Conservation (phyloP, 2,329 filamentous ascomycete species). For the Rhynchosporium graminicola region DNA sequence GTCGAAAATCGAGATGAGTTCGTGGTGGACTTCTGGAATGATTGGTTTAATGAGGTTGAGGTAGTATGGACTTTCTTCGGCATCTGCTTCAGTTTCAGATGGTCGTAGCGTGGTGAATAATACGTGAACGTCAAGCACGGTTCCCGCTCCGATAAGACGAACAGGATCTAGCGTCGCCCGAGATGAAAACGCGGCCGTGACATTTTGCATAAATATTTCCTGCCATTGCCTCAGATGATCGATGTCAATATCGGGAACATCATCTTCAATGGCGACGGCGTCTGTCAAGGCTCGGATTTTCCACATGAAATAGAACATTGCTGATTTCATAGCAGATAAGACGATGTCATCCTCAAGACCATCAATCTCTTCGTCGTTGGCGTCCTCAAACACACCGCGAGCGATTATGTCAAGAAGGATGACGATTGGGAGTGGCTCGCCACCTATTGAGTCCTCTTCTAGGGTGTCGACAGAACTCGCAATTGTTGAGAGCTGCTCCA, state of each 20-base stretch:
- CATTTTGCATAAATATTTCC: constrained; percentile 59
- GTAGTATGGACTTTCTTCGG: constrained; percentile 53
- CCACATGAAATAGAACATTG: constrained; percentile 96
- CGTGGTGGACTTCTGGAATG: constrained; percentile 58
- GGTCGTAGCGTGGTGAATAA: constrained; percentile 74
- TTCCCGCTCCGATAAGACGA: constrained; percentile 72
- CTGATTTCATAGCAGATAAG: constrained; percentile 71
- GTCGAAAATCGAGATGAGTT: constrained; percentile 76
- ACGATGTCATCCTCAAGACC: constrained; percentile 79
- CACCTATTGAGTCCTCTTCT: constrained; percentile 66
- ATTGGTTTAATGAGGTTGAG: constrained; percentile 69
- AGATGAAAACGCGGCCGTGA: constrained; percentile 69
- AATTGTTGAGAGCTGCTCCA: constrained; percentile 78
- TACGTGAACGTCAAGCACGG: constrained; percentile 78
- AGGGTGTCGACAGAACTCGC: constrained; percentile 76
- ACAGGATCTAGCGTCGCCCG: constrained; percentile 74
- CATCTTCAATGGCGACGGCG: constrained; percentile 54
- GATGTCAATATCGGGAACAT: constrained; percentile 59
- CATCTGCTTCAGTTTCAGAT: constrained; percentile 46
- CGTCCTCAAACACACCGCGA: constrained; percentile 69
- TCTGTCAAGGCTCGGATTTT: constrained; percentile 66
- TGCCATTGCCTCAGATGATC: constrained; percentile 59
- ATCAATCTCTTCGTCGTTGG: constrained; percentile 66
- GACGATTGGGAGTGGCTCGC: constrained; percentile 57
- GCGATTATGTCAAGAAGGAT: constrained; percentile 72